Conservation (phyloP, 768 basidiomycete species). For the Trametes sanguinea region DNA sequence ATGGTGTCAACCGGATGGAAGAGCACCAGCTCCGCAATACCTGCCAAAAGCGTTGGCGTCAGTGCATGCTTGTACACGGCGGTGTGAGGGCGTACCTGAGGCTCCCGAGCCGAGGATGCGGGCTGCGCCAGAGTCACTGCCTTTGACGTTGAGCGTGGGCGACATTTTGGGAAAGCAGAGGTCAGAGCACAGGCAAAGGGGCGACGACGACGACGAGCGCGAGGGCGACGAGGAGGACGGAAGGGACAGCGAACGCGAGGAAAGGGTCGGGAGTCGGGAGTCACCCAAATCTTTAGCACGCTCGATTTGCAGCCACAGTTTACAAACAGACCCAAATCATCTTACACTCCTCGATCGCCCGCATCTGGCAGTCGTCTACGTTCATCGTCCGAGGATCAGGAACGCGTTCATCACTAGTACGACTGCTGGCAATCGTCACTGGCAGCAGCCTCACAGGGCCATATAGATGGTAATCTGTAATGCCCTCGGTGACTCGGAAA, state of each 20-base stretch:
- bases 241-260: neutral
- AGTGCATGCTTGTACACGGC: neutral
- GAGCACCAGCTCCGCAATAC: conserved; percentile 90
- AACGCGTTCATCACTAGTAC: neutral
- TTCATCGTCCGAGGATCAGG: neutral
- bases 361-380: neutral
- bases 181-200: neutral
- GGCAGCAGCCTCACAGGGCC: no score
- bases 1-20: conserved; percentile 98
- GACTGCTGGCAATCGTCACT: no score
- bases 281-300: no score
- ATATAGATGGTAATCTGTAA: no score
- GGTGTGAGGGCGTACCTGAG: conserved; percentile 60
- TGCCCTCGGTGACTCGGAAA: no score
- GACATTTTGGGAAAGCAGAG: conserved; percentile 41
- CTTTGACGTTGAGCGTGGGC: conserved; percentile 45
- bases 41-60: conserved; percentile 41
- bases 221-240: neutral
- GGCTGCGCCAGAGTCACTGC: conserved; percentile 86
- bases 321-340: conserved; percentile 13
- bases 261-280: no score
- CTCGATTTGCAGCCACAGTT: conserved; percentile 15
- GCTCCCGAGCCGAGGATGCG: conserved; percentile 90
- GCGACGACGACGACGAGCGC: neutral
- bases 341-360: neutral